These are phyloP conservation scores for Aureobasidium sp. DNA, from an alignment of 2,329 filamentous ascomycete species.

Conservation along the genomic window DNA sequence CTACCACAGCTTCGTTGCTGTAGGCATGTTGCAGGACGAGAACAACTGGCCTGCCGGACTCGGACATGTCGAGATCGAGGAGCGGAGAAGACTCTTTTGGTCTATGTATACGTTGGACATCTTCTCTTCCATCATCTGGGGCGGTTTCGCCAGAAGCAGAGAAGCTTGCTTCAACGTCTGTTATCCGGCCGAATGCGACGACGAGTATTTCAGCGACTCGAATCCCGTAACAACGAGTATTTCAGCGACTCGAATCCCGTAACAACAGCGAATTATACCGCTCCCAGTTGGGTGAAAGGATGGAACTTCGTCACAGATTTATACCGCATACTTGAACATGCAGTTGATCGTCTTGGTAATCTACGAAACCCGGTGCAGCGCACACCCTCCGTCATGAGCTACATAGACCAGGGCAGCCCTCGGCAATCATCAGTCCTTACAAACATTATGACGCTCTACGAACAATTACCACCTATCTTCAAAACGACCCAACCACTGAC, in stretches of 20 bases:
- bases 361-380: constrained; percentile 17
- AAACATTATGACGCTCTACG: constrained; percentile 9
- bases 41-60: constrained; percentile 40
- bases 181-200: constrained; percentile 38
- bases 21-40: constrained; percentile 45
- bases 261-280: constrained; percentile 10
- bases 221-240: constrained; percentile 22
- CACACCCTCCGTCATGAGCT: not conserved
- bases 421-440: not conserved
- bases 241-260: constrained; percentile 23
- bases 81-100: constrained; percentile 43
- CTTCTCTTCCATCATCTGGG: constrained; percentile 45
- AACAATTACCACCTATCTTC: constrained; percentile 9
- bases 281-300: constrained; percentile 39
- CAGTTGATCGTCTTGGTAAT: not conserved
- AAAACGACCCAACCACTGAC: constrained; percentile 7
- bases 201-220: constrained; percentile 29
- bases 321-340: constrained; percentile 45
- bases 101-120: constrained; percentile 49
- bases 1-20: constrained; percentile 41
- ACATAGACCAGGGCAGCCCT: not conserved
- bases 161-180: constrained; percentile 37
- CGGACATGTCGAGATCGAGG: constrained; percentile 36
- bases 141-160: constrained; percentile 33
- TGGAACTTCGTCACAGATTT: constrained; percentile 51